These are phyloP conservation scores for Prosopis cineraria DNA, from an alignment of 306 rosid genomes.

Conservation along the genomic window DNA sequence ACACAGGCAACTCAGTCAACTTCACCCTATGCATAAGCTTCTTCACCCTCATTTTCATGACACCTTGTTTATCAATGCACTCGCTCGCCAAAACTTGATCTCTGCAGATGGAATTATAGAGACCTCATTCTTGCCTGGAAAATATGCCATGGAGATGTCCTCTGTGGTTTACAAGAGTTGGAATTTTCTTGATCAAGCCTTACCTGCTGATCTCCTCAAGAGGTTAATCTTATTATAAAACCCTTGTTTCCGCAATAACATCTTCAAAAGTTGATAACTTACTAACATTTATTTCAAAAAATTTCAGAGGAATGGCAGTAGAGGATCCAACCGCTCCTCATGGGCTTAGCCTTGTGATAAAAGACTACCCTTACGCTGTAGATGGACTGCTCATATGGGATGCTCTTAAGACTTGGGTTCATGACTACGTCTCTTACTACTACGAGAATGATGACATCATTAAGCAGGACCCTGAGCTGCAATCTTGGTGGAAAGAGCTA, in stretches of 20 bases:
- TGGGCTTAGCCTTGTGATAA: background rate
- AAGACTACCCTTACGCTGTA: constrained; percentile 2
- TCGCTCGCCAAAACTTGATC: background rate
- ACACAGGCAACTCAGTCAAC: background rate
- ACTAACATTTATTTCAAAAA: background rate
- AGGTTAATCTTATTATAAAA: background rate
- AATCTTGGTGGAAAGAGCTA: constrained; percentile 6
- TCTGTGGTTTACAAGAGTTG: constrained; percentile 13
- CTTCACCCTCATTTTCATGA: constrained; percentile 18
- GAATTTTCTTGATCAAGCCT: background rate
- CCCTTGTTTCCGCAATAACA: too few species aligned
- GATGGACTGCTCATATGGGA: constrained; percentile 1
- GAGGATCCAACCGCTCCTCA: background rate
- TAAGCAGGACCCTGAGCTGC: background rate
- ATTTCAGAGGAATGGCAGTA: background rate
- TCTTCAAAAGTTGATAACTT: background rate
- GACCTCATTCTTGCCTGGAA: background rate
- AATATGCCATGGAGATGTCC: constrained; percentile 1
- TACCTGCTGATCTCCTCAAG: constrained; percentile 7
- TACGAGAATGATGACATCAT: background rate
- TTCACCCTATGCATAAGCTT: background rate
- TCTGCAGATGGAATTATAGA: constrained; percentile 13
- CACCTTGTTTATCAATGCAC: constrained; percentile 4
- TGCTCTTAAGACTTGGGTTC: background rate
- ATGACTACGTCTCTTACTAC: background rate